phyloP scores from a whole-genome alignment of 2,329 filamentous ascomycete genomes.

The Tympanopsis confertula region DNA sequence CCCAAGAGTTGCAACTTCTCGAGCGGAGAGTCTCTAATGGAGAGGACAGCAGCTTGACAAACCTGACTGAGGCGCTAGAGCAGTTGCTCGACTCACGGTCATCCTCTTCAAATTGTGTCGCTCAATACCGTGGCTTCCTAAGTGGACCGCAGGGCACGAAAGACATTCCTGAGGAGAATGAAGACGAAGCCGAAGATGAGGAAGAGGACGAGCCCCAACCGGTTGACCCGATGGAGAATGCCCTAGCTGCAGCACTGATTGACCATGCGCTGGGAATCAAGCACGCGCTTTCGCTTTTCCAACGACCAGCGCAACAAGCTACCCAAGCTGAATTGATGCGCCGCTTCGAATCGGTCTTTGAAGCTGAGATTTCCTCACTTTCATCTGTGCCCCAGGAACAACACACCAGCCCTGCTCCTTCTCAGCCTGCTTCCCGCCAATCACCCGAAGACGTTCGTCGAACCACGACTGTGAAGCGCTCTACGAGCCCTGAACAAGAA shows the following conservation, averaged over 20 bases:
- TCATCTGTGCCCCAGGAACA: neutral
- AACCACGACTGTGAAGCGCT: constrained; percentile 11
- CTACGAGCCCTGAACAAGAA: constrained; percentile 21
- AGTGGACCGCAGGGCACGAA: constrained; percentile 27
- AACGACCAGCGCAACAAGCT: neutral
- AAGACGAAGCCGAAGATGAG: constrained; percentile 50
- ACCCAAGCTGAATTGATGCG: constrained; percentile 1
- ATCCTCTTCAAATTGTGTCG: constrained; percentile 62
- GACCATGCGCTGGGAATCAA: neutral
- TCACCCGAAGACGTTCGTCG: constrained; percentile 9
- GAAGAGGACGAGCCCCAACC: neutral
- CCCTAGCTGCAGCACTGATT: neutral
- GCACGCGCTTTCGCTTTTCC: neutral
- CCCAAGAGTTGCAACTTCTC: constrained; percentile 66
- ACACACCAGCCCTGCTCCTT: neutral
- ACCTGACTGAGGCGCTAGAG: constrained; percentile 63
- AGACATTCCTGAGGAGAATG: constrained; percentile 31
- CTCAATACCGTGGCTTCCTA: constrained; percentile 65
- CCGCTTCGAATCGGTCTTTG: neutral
- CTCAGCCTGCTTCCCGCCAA: neutral
- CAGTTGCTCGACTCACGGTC: constrained; percentile 63
- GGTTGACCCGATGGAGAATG: neutral
- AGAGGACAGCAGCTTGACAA: constrained; percentile 50
- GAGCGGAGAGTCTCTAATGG: constrained; percentile 66
- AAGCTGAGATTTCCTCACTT: neutral